These are phyloP conservation scores for Cryptosporidium muris DNA, from an alignment of 169 alveolate species.

Conservation along the genomic window DNA sequence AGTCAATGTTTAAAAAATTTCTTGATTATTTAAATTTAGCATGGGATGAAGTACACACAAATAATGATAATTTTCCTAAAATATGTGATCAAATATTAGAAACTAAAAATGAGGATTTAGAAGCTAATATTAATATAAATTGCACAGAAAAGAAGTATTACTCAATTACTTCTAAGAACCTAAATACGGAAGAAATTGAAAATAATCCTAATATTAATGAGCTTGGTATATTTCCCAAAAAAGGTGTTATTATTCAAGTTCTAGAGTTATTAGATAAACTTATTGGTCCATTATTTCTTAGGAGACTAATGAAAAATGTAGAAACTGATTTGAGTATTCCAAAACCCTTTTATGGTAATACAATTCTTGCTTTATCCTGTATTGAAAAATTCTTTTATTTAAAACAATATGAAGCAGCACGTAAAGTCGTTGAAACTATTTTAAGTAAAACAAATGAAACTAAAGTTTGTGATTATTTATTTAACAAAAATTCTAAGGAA, in stretches of 20 bases:
- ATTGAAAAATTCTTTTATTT: conserved; percentile 75
- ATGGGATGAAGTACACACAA: too few relatives aligned
- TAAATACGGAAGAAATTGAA: not conserved
- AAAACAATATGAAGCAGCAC: conserved; percentile 69
- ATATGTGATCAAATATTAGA: not conserved
- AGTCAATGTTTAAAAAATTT: conserved; percentile 17
- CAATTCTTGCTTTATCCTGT: conserved; percentile 63
- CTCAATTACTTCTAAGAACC: not conserved
- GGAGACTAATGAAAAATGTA: conserved; percentile 61
- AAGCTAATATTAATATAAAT: too few relatives aligned
- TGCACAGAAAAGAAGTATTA: not conserved
- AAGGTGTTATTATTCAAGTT: conserved; percentile 3
- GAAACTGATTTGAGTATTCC: conserved; percentile 40
- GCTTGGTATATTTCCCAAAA: not conserved
- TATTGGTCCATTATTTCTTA: conserved; percentile 28
- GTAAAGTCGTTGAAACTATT: not conserved
- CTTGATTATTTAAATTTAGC: conserved; percentile 1
- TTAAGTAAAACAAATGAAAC: not conserved
- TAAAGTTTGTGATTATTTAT: not conserved
- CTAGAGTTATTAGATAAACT: conserved; percentile 11
- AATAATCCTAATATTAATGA: not conserved
- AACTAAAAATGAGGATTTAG: not conserved
- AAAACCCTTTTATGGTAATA: conserved; percentile 31
- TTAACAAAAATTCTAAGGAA: conserved; percentile 21
- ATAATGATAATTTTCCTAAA: not conserved